Conservation (phyloP, 176 grass and related monocot genomes). For the Cocos nucifera region DNA sequence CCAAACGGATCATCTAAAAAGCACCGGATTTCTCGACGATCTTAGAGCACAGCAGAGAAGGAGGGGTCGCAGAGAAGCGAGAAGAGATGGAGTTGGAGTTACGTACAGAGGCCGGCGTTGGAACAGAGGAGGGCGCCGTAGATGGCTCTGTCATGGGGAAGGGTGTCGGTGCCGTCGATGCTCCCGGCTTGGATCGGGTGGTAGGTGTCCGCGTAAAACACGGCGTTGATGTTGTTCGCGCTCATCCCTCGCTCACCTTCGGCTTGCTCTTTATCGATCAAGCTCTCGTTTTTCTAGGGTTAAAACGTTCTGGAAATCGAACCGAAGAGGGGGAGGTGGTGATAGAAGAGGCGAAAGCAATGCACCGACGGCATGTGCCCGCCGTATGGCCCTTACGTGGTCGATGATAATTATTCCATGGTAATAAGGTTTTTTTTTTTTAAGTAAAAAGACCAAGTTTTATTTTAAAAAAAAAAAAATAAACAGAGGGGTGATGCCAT, state of each 20-base stretch:
- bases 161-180: constrained; percentile 94
- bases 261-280: background rate
- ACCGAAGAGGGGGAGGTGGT: no score
- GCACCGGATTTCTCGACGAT: background rate
- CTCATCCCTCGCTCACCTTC: constrained; percentile 19
- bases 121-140: constrained; percentile 86
- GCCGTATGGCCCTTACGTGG: no score
- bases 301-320: no score
- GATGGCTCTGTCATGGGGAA: constrained; percentile 83
- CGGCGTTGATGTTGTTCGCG: constrained; percentile 29
- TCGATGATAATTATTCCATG: no score
- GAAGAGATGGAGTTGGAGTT: background rate
- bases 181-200: constrained; percentile 89
- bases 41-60: background rate
- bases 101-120: constrained; percentile 65
- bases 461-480: no score
- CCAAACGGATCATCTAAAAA: constrained; percentile 79
- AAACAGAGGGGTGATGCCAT: no score
- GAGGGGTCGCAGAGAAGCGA: no score
- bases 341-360: no score
- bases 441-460: no score
- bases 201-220: constrained; percentile 87
- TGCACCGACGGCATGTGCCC: no score
- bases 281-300: no score
- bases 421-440: no score